Conservation (phyloP, 352 stramenopile genomes). For the Phytophthora litchii region DNA sequence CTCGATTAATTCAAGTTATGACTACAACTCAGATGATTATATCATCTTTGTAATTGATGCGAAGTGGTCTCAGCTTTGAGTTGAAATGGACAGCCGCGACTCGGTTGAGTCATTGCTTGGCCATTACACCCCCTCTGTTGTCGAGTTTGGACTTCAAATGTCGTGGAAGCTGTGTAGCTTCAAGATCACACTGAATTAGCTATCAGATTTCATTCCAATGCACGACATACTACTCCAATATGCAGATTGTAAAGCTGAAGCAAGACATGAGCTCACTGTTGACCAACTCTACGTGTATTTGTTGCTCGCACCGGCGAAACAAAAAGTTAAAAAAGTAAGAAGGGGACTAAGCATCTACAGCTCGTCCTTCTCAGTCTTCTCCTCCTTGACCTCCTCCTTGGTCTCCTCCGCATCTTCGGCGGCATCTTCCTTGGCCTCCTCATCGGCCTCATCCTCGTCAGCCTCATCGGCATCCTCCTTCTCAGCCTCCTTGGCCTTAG, state of each 20-base stretch:
- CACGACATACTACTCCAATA: too few species aligned
- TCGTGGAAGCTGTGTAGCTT: too few species aligned
- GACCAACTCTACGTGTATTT: slow-evolving; percentile 38
- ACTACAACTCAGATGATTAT: neutral
- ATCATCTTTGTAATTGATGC: neutral
- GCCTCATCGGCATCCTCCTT: slow-evolving; percentile 74
- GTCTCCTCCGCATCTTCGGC: slow-evolving; percentile 25
- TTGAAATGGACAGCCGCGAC: too few species aligned
- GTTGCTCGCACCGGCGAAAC: slow-evolving; percentile 31
- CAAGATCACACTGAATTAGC: neutral
- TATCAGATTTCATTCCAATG: too few species aligned
- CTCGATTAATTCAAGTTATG: neutral
- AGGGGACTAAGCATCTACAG: slow-evolving; percentile 38
- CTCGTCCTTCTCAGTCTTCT: slow-evolving; percentile 53
- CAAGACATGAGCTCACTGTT: slow-evolving; percentile 14
- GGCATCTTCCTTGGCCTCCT: slow-evolving; percentile 27
- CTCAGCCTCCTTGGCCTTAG: slow-evolving; percentile 77
- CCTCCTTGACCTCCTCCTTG: slow-evolving; percentile 27
- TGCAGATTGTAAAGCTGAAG: too few species aligned
- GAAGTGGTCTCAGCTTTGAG: too few species aligned
- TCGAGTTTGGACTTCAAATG: too few species aligned
- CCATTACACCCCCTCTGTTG: too few species aligned
- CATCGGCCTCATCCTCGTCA: slow-evolving; percentile 44
- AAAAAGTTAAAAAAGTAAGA: slow-evolving; percentile 39
- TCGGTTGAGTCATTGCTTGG: too few species aligned